These are phyloP conservation scores for Scleroderma bovista DNA, from an alignment of 768 basidiomycete genomes.

Conservation along the genomic window DNA sequence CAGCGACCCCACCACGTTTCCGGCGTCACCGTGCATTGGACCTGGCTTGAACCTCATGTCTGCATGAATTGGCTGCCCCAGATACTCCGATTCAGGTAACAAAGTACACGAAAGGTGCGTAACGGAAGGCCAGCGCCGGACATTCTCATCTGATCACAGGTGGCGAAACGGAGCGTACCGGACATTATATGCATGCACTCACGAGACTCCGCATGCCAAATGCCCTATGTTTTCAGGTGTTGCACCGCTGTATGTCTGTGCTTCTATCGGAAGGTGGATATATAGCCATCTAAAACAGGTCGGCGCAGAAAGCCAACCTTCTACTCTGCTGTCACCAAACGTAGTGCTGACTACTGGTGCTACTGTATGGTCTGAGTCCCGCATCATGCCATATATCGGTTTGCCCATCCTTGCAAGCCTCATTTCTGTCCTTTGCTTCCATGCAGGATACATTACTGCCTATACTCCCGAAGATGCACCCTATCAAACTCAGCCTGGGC, in stretches of 20 bases:
- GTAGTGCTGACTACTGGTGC: constrained; percentile 10
- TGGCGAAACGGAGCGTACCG: neutral
- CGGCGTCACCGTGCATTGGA: no score
- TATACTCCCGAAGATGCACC: constrained; percentile 47
- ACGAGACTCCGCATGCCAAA: neutral
- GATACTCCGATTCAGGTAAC: no score
- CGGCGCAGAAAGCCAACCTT: constrained; percentile 1
- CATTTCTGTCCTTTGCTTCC: constrained; percentile 16
- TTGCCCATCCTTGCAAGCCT: constrained; percentile 16
- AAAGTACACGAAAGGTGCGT: no score
- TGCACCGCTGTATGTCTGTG: constrained; percentile 1
- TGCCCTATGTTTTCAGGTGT: constrained; percentile 1
- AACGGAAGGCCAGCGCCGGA: no score
- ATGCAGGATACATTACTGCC: constrained; percentile 35
- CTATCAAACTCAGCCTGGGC: constrained; percentile 48
- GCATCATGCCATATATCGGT: constrained; percentile 14
- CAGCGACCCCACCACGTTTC: no score
- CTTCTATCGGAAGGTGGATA: neutral
- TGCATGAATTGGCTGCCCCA: no score
- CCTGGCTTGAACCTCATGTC: neutral
- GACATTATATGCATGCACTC: neutral
- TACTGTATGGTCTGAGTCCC: neutral
- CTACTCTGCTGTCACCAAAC: constrained; percentile 4
- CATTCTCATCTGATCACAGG: neutral
- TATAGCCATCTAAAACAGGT: neutral